Evolutionary conservation across 306 rosid genomes (phyloP).

Genomic region (Psophocarpus tetragonolobus): DNA sequence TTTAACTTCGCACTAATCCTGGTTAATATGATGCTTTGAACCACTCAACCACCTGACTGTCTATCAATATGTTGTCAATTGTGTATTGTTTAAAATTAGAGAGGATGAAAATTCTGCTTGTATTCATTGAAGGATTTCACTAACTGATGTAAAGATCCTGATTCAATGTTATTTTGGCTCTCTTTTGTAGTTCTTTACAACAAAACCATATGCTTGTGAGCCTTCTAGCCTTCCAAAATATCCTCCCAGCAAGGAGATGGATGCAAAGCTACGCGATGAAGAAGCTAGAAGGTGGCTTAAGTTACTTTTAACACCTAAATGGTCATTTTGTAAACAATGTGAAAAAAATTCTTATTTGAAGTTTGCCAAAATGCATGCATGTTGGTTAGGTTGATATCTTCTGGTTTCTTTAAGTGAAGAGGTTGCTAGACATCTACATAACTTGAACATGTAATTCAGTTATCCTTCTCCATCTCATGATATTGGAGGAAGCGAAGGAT

Average conservation of each 20-base stretch:
- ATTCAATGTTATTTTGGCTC: constrained; percentile 29
- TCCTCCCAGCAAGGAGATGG: constrained; percentile 99
- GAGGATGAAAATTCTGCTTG: constrained; percentile 16
- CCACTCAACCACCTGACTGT: background rate
- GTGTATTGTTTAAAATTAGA: background rate
- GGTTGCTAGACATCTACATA: background rate
- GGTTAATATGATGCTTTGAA: background rate
- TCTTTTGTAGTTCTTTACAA: constrained; percentile 81
- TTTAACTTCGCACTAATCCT: background rate
- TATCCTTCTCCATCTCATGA: background rate
- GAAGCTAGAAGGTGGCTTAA: constrained; percentile 89
- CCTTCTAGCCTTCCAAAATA: constrained; percentile 98
- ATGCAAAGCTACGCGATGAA: constrained; percentile 94
- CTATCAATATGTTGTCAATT: constrained; percentile 3
- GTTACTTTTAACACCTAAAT: constrained; percentile 22
- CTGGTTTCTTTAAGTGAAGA: background rate
- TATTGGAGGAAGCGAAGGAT: background rate
- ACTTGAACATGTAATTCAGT: background rate
- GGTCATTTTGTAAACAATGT: background rate
- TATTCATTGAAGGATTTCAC: background rate
- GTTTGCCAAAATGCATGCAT: background rate
- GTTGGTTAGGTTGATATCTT: background rate
- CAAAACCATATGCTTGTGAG: constrained; percentile 94
- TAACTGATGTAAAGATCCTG: constrained; percentile 6
- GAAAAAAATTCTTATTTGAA: constrained; percentile 15